Conservation (phyloP, 805 yeast species). For the Millerago galiae region DNA sequence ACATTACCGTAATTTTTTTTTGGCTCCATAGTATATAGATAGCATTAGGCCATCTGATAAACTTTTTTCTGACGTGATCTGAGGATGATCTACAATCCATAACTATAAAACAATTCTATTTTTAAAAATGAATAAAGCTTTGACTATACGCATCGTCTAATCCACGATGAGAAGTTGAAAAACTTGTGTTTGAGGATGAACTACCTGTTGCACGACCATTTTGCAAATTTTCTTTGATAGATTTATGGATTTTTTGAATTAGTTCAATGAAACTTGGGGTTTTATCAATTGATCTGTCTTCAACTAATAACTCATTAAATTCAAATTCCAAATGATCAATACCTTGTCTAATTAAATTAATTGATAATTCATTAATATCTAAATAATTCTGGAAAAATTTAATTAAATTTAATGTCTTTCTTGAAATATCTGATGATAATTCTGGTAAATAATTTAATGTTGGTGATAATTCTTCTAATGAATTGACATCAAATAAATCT, state of each 20-base stretch:
- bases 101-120: not conserved
- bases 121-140: conserved; percentile 2
- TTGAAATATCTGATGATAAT: conserved; percentile 60
- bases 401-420: conserved; percentile 60
- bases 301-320: conserved; percentile 56
- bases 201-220: conserved; percentile 28
- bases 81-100: too few species aligned
- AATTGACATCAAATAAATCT: conserved; percentile 67
- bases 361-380: conserved; percentile 32
- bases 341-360: conserved; percentile 60
- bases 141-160: not conserved
- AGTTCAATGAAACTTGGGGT: conserved; percentile 59
- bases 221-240: conserved; percentile 46
- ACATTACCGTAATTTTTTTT: too few species aligned
- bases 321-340: conserved; percentile 43
- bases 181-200: not conserved
- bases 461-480: conserved; percentile 22
- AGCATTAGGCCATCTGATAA: too few species aligned
- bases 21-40: too few species aligned
- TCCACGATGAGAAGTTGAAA: not conserved
- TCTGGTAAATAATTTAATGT: conserved; percentile 54
- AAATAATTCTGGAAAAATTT: conserved; percentile 43
- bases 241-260: conserved; percentile 60
- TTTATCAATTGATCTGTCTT: conserved; percentile 57
- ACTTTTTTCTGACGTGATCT: too few species aligned